Evolutionary conservation across 345 rosid species (phyloP).

Genomic region (Anastatica hierochuntica): DNA sequence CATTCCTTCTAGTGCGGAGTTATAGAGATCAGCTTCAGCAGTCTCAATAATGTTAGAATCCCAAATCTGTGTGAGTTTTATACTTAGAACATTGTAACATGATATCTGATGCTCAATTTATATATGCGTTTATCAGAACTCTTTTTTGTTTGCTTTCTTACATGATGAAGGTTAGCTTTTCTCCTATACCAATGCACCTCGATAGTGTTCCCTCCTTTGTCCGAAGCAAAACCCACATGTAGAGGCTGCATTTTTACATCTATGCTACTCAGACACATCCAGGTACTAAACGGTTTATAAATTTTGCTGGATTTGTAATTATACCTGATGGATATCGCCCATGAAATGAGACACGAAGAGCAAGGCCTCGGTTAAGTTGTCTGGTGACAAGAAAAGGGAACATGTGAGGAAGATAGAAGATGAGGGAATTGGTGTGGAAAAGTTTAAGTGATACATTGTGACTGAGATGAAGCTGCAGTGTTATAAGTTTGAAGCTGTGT

Average conservation of each 20-base stretch:
- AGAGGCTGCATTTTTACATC: constrained; percentile 45
- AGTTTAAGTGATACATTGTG: constrained; percentile 37
- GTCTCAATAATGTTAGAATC: constrained; percentile 59
- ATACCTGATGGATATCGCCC: constrained; percentile 92
- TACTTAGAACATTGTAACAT: too few species aligned
- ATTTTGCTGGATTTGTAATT: background rate
- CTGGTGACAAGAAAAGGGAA: constrained; percentile 26
- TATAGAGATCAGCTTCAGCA: constrained; percentile 43
- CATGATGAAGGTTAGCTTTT: constrained; percentile 78
- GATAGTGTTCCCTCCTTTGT: constrained; percentile 76
- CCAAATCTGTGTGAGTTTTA: constrained; percentile 90
- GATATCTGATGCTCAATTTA: background rate
- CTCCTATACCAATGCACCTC: constrained; percentile 79
- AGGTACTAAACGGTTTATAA: background rate
- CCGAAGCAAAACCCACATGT: constrained; percentile 67
- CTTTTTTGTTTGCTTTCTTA: constrained; percentile 27
- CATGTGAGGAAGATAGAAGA: background rate
- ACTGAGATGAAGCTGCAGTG: constrained; percentile 24
- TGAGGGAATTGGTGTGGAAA: background rate
- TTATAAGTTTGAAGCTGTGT: constrained; percentile 65
- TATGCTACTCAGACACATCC: background rate
- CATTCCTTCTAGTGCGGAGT: constrained; percentile 38
- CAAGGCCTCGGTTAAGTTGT: constrained; percentile 87
- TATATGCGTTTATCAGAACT: background rate
- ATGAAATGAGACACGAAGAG: constrained; percentile 78